Conservation (phyloP, 1,139 yeast species). For the Saccharomyces hybrid region DNA sequence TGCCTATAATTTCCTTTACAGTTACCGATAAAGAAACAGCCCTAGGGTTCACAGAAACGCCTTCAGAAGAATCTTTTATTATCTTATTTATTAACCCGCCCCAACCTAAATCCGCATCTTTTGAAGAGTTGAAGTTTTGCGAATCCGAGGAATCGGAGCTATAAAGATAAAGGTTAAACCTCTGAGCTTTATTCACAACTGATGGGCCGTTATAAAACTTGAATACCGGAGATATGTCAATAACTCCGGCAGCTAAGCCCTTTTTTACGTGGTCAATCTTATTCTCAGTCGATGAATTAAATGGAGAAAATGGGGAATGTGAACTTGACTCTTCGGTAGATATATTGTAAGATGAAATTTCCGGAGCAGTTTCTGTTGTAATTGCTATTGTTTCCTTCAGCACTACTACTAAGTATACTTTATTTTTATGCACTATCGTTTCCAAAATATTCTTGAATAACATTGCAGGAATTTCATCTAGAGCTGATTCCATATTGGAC, state of each 20-base stretch:
- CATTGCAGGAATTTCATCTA: conserved; percentile 70
- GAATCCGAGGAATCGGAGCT: neutral
- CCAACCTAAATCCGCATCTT: conserved; percentile 58
- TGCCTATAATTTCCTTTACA: conserved; percentile 65
- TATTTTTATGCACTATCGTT: conserved; percentile 53
- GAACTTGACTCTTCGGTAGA: conserved; percentile 14
- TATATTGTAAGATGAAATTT: conserved; percentile 15
- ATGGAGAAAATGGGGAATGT: conserved; percentile 19
- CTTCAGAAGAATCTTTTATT: conserved; percentile 66
- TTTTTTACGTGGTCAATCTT: conserved; percentile 48
- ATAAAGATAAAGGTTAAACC: conserved; percentile 62
- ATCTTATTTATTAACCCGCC: conserved; percentile 79
- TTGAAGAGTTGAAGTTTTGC: neutral
- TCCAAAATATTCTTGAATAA: conserved; percentile 72
- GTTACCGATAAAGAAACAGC: conserved; percentile 67
- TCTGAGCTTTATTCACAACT: conserved; percentile 54
- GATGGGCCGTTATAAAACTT: conserved; percentile 56
- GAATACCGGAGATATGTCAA: conserved; percentile 76
- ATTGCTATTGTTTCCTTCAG: conserved; percentile 53
- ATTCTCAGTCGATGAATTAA: conserved; percentile 12
- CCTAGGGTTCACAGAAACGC: conserved; percentile 76
- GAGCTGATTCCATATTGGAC: conserved; percentile 44
- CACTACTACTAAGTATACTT: conserved; percentile 62
- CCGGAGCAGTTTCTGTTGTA: conserved; percentile 5
- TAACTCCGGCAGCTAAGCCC: conserved; percentile 85